phyloP scores from a whole-genome alignment of 2,329 filamentous ascomycete genomes.

The Trichophyton verrucosum region DNA sequence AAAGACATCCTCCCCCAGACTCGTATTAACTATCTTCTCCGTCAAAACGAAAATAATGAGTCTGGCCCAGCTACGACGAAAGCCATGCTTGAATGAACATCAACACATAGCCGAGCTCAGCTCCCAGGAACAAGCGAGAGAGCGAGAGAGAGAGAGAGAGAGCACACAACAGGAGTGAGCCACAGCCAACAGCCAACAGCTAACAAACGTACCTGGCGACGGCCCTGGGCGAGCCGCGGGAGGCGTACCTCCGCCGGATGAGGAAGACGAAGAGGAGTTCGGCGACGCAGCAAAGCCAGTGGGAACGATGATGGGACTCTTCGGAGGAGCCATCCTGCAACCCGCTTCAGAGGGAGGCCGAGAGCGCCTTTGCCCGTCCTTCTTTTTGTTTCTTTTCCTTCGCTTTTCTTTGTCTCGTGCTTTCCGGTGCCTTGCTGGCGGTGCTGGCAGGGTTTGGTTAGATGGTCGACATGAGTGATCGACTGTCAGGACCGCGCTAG shows the following conservation, averaged over 20 bases:
- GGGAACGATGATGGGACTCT: background rate
- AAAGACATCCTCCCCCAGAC: too few species aligned
- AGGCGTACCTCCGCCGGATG: background rate
- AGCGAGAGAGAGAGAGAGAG: background rate
- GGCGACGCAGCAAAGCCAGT: background rate
- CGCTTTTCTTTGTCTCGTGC: too few species aligned
- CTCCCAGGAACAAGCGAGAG: background rate
- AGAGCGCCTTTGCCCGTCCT: background rate
- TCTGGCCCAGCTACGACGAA: too few species aligned
- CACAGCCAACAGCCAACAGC: too few species aligned
- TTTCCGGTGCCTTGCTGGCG: too few species aligned
- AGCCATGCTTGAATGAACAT: background rate
- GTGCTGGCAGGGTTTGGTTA: too few species aligned
- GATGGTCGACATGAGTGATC: too few species aligned
- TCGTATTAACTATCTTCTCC: too few species aligned
- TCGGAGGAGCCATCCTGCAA: background rate
- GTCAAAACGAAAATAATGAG: too few species aligned
- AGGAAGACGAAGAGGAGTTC: background rate
- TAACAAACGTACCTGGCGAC: background rate
- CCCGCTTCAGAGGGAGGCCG: background rate
- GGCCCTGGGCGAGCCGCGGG: background rate
- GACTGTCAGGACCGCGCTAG: too few species aligned
- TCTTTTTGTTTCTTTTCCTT: background rate
- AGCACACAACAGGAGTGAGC: too few species aligned
- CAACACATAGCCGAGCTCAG: background rate